Base-by-base conservation (phyloP, 208 protist genomes). In the Strigomonas galati region DNA sequence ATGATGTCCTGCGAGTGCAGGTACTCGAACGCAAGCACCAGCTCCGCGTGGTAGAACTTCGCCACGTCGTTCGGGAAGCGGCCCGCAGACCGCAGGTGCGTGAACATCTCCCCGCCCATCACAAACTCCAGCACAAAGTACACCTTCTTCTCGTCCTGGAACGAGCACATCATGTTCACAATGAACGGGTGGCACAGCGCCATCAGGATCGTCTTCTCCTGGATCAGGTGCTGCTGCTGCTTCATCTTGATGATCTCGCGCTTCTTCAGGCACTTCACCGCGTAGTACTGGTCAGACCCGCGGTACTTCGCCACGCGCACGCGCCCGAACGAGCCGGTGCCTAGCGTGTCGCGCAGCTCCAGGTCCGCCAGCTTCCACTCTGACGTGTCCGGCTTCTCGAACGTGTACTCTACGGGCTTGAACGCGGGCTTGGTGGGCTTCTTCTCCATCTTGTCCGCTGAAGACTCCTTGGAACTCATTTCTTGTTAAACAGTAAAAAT, bases 81-180 rank as follows among this genome's bases (percentile, higher is more conserved):
- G n/a, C 82, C 82, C 17, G 85, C 80, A 2, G 84, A 82, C 49
- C 87, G 84, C 65, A 97, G 82, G 78, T 96, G 91, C 40, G 83
- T 91, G 74, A 94, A 93, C 78, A 96, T 84, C 82, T 94, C 89
- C 0, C 91, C 88, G 35, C 95, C 95, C 75, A 94, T 89, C 62
- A 98, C 81, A 65, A 93, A 98, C 71, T 98, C 91, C 54, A 98
- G 70, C 57, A 98, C 81, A 69, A 98, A 74, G 80, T 97, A 98
- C 58, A 98, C 76, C 62, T 88, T 84, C 57, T 83, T 77, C 14
- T 93, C 84, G 53, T 93, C 97, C 83, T 98, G 95, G 71, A 98
- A 98, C 15, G 95, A 89, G 71, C 87, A 96, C 73, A 97, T 80
- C 72, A 98, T 83, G 72, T 85, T 86, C 37, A 98, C 94, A 68